A percentile compares a stretch with the other conserved stretches of the same genome.
Evolutionary conservation across 2,329 filamentous ascomycete genomes (phyloP).

Genomic region (Biscogniauxia marginata): DNA sequence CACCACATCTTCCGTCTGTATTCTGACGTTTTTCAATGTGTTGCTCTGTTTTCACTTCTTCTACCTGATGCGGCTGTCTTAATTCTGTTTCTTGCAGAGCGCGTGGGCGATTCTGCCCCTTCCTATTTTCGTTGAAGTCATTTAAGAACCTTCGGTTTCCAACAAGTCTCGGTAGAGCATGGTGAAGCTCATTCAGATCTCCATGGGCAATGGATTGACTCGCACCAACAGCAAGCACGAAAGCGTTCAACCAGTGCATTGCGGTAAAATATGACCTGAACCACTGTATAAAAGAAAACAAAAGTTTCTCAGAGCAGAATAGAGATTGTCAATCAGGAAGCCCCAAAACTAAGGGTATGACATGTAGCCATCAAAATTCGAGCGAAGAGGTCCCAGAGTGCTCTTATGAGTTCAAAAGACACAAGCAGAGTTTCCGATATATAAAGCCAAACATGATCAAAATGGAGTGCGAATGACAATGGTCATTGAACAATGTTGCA

Average conservation of each 20-base stretch:
- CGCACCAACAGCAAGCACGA: constrained; percentile 25
- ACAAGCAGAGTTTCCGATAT: too few relatives aligned
- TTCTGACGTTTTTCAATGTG: constrained; percentile 26
- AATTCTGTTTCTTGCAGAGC: constrained; percentile 4
- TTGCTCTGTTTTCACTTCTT: constrained; percentile 8
- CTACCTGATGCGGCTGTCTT: constrained; percentile 6
- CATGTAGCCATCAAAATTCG: not conserved
- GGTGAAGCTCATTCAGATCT: constrained; percentile 12
- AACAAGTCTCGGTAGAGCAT: constrained; percentile 25
- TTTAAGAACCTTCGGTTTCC: constrained; percentile 29
- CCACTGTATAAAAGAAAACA: not conserved
- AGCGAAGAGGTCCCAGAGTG: not conserved
- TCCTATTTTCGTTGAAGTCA: constrained; percentile 23
- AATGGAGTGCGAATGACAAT: not conserved
- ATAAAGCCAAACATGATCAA: not conserved
- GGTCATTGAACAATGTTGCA: not conserved
- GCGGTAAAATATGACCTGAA: not conserved
- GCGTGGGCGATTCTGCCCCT: constrained; percentile 19
- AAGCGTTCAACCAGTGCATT: constrained; percentile 25
- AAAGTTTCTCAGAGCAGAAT: not conserved
- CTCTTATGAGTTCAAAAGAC: not conserved
- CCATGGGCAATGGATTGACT: constrained; percentile 28
- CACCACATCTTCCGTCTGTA: constrained; percentile 25
- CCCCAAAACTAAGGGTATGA: too few relatives aligned
- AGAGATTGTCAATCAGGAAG: not conserved